Base-by-base conservation (phyloP, 1,139 yeast genomes). In the Tardiomyces depauwii region DNA sequence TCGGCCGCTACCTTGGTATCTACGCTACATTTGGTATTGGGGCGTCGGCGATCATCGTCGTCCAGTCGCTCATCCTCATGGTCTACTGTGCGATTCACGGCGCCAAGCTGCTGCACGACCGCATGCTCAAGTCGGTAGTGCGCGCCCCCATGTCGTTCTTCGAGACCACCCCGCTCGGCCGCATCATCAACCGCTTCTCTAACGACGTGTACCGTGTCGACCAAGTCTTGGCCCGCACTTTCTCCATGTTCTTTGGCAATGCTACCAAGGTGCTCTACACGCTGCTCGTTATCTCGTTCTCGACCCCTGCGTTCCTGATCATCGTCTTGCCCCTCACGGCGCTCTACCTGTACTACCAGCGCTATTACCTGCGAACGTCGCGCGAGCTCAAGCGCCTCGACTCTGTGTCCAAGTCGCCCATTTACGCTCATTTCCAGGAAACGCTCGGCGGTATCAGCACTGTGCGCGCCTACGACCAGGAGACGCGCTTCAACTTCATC, bases 141-240 rank as follows among this genome's bases (percentile, higher is more conserved):
- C 74, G 91, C 51, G 95, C 97, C 0, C 98, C 98, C 51, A 93
- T 91, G 98, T 76, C 88, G 38, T 91, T 93, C 63, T 91, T 93
- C 60, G 98, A 93, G 66, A 88, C 96, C 0, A 91, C 97, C 0
- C 99, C 98, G 44, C 77, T 91, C 53, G 98, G 99, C 36, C 78
- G 98, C 64, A 79, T 93, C 49, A 72, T 91, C 65, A 93, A 93
- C 71, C 74, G 98, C 62, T 91, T 91, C 62, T 87, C 97, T 7
- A 88, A 81, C 63, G 99, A 91, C 70, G 80, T 93, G 46, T 87
- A 87, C 68, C 86, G 88, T 60, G 82, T 91, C 51, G 98, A 91
- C 66, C 95, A 88, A 63, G 73, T 82, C 32, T 72, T 91, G 54
- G 88, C 91, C 11, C 74, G 96, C 59, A 86, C 86, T 0, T 87